Evolutionary conservation across 106 monocot genomes (phyloP).

Genomic region (Acorus gramineus): DNA sequence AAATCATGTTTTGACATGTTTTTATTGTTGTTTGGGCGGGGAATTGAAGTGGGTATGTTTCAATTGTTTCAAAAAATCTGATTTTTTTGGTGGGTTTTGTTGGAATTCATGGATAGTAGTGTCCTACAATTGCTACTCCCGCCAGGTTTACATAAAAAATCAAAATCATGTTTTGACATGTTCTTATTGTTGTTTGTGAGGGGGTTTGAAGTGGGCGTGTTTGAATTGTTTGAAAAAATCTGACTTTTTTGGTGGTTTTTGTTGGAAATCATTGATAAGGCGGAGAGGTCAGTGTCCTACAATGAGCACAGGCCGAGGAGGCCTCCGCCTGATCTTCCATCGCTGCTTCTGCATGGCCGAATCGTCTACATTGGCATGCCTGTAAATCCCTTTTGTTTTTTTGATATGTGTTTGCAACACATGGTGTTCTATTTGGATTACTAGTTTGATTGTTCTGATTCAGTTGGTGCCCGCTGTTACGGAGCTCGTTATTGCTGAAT

Average conservation of each 20-base stretch:
- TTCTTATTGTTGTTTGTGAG: no score
- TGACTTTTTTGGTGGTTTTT: no score
- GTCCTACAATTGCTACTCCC: conserved; percentile 82
- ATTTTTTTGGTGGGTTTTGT: no score
- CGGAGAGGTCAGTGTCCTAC: conserved; percentile 77
- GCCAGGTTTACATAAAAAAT: conserved; percentile 38
- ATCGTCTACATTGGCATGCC: conserved; percentile 93
- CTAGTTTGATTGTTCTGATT: not conserved
- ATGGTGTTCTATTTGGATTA: no score
- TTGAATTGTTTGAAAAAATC: no score
- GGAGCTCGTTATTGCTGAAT: conserved; percentile 75
- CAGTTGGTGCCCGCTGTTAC: conserved; percentile 85
- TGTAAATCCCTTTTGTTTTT: conserved; percentile 19
- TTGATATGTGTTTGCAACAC: no score
- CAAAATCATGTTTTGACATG: no score
- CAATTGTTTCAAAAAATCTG: no score
- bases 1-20: no score
- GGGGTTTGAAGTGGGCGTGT: no score
- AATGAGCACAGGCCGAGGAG: conserved; percentile 84
- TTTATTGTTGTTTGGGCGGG: no score
- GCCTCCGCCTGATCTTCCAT: conserved; percentile 91
- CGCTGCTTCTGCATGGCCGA: conserved; percentile 74
- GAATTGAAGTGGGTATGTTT: no score
- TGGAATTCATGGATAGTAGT: conserved; percentile 10
- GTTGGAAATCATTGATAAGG: conserved; percentile 14